Conservation (phyloP, 257 asterid genomes). For the Cruciata laevipes region DNA sequence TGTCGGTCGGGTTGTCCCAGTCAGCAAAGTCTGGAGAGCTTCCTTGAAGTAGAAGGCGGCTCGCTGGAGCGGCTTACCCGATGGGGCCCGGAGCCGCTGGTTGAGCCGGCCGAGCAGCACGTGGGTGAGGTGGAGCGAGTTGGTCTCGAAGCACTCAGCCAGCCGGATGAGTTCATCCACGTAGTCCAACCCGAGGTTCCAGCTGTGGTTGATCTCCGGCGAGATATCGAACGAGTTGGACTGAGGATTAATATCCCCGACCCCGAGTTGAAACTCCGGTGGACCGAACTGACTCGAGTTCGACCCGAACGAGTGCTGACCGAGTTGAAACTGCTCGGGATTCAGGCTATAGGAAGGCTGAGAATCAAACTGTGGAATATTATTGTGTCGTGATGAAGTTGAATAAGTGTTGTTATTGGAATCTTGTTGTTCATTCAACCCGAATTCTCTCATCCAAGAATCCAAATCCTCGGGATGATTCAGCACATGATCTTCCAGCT, state of each 20-base stretch:
- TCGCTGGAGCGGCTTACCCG: conserved; percentile 70
- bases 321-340: conserved; percentile 35
- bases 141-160: conserved; percentile 80
- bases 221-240: conserved; percentile 25
- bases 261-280: conserved; percentile 41
- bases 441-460: conserved; percentile 79
- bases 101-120: conserved; percentile 77
- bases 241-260: conserved; percentile 33
- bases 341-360: conserved; percentile 25
- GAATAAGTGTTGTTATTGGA: conserved; percentile 14
- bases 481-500: conserved; percentile 71
- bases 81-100: conserved; percentile 53
- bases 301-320: conserved; percentile 31
- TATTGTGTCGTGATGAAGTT: conserved; percentile 1
- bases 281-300: conserved; percentile 33
- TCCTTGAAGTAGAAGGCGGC: conserved; percentile 94
- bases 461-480: conserved; percentile 66
- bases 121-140: conserved; percentile 70
- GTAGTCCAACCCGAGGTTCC: conserved; percentile 53
- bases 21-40: conserved; percentile 71
- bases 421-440: conserved; percentile 47
- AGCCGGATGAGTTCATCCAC: conserved; percentile 80
- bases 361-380: conserved; percentile 11
- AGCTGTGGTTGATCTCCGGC: conserved; percentile 22
- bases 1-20: conserved; percentile 46